Conservation (phyloP, 306 rosid species). For the Glycyrrhiza uralensis region DNA sequence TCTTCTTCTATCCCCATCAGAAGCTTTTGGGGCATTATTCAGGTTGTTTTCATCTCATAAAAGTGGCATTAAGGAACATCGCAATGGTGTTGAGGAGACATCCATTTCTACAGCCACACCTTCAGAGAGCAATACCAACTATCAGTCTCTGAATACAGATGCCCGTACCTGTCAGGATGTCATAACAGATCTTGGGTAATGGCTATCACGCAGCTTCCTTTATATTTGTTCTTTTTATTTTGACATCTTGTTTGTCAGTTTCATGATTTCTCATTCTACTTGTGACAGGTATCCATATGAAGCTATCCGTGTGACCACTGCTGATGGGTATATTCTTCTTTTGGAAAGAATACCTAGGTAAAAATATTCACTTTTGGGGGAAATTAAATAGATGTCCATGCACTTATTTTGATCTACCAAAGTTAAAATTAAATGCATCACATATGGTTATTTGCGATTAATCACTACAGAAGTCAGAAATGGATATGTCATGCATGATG, state of each 20-base stretch:
- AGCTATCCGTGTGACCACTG: slow-evolving; percentile 79
- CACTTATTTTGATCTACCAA: slow-evolving; percentile 4
- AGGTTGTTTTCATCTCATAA: slow-evolving; percentile 39
- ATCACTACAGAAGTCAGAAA: background rate
- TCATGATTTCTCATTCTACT: slow-evolving; percentile 15
- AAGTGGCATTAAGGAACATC: slow-evolving; percentile 22
- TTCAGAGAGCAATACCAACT: slow-evolving; percentile 40
- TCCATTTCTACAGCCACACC: slow-evolving; percentile 45
- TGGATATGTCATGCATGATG: background rate
- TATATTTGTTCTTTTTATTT: background rate
- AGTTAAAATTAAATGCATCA: background rate
- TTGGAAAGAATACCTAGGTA: slow-evolving; percentile 97
- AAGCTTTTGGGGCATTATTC: slow-evolving; percentile 41
- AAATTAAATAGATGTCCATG: background rate
- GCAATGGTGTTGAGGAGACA: slow-evolving; percentile 20
- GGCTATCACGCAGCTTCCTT: slow-evolving; percentile 9
- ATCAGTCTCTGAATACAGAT: slow-evolving; percentile 78
- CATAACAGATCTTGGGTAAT: slow-evolving; percentile 90
- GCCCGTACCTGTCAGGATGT: slow-evolving; percentile 96
- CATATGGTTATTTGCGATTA: background rate
- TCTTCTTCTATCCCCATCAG: slow-evolving; percentile 73
- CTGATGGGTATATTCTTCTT: slow-evolving; percentile 89
- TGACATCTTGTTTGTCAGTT: background rate
- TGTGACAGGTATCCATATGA: slow-evolving; percentile 79
- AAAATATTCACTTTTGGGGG: background rate